Base-by-base conservation (phyloP, 306 rosid species). In the Cucurbita ficifolia region DNA sequence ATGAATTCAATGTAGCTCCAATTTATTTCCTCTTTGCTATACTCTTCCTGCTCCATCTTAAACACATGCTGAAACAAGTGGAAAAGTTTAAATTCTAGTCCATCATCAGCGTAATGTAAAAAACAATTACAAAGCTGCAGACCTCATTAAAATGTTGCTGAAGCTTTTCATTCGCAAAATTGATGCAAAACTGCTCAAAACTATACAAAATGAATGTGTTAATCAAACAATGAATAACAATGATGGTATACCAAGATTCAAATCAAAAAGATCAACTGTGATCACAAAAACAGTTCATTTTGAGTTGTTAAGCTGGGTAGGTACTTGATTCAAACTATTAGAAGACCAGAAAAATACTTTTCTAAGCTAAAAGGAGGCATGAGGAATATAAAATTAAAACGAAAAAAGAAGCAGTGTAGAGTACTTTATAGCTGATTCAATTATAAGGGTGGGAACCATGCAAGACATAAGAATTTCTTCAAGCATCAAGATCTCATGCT, bases 101-200 rank as follows among this genome's bases (percentile, higher is more conserved):
- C 40, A 9, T 57, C 8, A 42, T 17, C 38, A 7, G n/a, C 21
- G 9, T 48, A 33, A 58, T 62, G 55, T 43, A 19, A 53, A 36
- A 56, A 43, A n/a, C 33, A 55, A 76, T 33, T 59, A 73, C 65
- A 80, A 38, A n/a, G 19, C 24, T 19, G 16, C 56, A 58, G 72
- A 94, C 99, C 99, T 91, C 97, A n/a, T 94, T 94, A 76, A 94
- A 94, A 85, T 94, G 99, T 79, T 94, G 97, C 81, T 91, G 99
- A 74, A 94, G 96, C 92, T 94, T 94, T 88, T 94, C 99, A 62
- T 94, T 94, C 43, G 99, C 99, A 88, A 94, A 94, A 64, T 94
- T 94, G 74, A 94, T 94, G 86, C 97, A 94, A 82, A 94, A 94
- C 83, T 94, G 99, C 92, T 94, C 99, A 81, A 94, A 94, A 86